Evolutionary conservation across 257 asterid species (phyloP), one percentile per base, ranked within the genome.

Genomic region (Cruciata laevipes): DNA sequence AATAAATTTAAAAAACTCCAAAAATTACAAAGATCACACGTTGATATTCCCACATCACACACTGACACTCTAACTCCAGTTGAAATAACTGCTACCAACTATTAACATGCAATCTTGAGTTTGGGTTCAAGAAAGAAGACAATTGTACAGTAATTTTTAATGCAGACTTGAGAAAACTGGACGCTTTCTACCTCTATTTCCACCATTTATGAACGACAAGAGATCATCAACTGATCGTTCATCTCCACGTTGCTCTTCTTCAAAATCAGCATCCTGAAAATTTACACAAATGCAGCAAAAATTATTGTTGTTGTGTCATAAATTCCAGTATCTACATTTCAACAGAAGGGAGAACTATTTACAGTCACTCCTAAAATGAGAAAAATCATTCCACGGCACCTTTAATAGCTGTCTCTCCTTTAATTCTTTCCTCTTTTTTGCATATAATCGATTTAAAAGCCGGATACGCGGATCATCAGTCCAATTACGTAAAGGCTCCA

Each of bases 381-480:
- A 25, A 60, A 38, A 37, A 63, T 44, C 24, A 38, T 16, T 67
- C 57, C 61, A 53, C 53, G 65, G 67, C 71, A 81, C 84, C 84
- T 77, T 81, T 72, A 79, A 40, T 51, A 73, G 71, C 65, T 69
- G 51, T 72, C 78, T 75, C 61, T 81, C 82, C 69, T 72, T 69
- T 44, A 81, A 75, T 63, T 77, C 85, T 72, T 75, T 81, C 72
- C 83, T 81, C 72, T 81, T 81, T 62, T 78, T 78, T 44, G 85
- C 85, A 72, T 81, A 81, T 13, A 81, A 73, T 55, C 85, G 74
- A 72, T 81, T 81, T 35, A 81, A 65, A 66, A 81, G 80, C 65
- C 85, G 75, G 40, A 81, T 77, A 30, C 83, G 85, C 49, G 85
- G 85, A 69, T 81, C 85, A 69, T 81, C 85, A 20, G 82, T 77